phyloP scores from a whole-genome alignment of 805 yeast genomes.

The Allodekkera sacchari region DNA sequence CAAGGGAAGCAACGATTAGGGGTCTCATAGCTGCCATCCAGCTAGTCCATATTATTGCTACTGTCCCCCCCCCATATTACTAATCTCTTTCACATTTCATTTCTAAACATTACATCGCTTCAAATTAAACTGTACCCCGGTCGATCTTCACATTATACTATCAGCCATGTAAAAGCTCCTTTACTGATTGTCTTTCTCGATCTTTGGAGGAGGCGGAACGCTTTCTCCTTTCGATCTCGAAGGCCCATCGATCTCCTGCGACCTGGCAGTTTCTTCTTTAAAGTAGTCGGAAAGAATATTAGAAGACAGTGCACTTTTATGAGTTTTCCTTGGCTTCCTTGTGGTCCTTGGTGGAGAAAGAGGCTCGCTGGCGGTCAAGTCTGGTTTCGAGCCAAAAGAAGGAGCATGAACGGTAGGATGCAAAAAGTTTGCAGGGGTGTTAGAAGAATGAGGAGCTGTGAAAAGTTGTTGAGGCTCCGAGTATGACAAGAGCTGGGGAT shows the following conservation, averaged over 20 bases:
- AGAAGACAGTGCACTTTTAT: neutral
- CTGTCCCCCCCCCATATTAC: too few species aligned
- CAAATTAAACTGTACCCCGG: too few species aligned
- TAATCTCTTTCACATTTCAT: too few species aligned
- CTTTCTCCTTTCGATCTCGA: neutral
- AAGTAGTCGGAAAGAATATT: slow-evolving; percentile 27
- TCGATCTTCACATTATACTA: too few species aligned
- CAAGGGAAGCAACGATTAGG: too few species aligned
- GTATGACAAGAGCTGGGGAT: too few species aligned
- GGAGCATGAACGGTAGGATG: slow-evolving; percentile 18
- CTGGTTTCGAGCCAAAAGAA: slow-evolving; percentile 7
- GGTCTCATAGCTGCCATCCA: too few species aligned
- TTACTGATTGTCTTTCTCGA: too few species aligned
- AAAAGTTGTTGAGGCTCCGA: neutral
- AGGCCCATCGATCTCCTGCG: slow-evolving; percentile 30
- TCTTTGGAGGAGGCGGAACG: slow-evolving; percentile 5
- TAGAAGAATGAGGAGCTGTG: slow-evolving; percentile 2
- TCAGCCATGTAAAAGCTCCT: too few species aligned
- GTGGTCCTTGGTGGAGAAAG: slow-evolving; percentile 8
- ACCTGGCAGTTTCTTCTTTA: slow-evolving; percentile 32
- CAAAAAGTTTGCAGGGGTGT: slow-evolving; percentile 11
- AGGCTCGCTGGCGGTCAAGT: neutral
- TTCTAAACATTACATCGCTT: too few species aligned
- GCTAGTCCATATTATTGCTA: too few species aligned
- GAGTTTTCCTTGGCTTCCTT: slow-evolving; percentile 8